Evolutionary conservation across 2,329 filamentous ascomycete genomes (phyloP), one percentile per base, ranked within the genome.

Genomic region (Colletotrichum gloeosporioides): DNA sequence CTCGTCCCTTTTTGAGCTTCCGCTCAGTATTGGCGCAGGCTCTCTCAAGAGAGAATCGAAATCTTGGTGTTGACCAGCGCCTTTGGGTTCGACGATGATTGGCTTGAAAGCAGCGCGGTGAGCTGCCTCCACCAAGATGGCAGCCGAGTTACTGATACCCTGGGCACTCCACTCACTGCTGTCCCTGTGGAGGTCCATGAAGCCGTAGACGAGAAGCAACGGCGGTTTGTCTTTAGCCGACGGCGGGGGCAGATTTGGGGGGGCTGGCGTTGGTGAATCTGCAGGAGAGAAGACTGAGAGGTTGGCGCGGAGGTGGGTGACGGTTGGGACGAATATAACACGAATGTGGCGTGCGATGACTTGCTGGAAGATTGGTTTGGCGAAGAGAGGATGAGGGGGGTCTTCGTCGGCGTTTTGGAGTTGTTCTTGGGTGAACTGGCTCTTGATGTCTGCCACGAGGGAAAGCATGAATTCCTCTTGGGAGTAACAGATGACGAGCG

Each of bases 121-220:
- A 0, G 92, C 92, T 3, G 90, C 88, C 74, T 95, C 93, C 10
- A 95, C 89, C 3, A 94, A 83, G 1, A 87, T 85, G 3, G 94
- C 89, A n/a, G 92, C 87, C 2, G 92, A 93, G 73, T 89, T 88
- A 25, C 90, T 89, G 15, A 96, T 82, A 0, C 94, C 95, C 83
- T 96, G 94, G 0, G 92, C 93, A 67, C 93, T 95, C 90, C 94
- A 96, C 76, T 95, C 93, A 77, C 92, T 92, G 1, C 93, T 94
- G 70, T 91, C 88, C 29, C 90, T 89, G 82, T 96, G 95, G 57
- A 94, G 83, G 25, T 89, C 86, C 18, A 96, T 81, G 57, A 94
- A 88, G 67, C 93, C 92, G 79, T 95, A 93, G 2, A 94, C 84
- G 2, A 95, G 82, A 4, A 95, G 84, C 27, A 88, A 82, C 1